A percentile compares a stretch with the other conserved stretches of the same genome.
Evolutionary conservation across 2,329 filamentous ascomycete genomes (phyloP).

Genomic region (Scortechinia acanthostroma): DNA sequence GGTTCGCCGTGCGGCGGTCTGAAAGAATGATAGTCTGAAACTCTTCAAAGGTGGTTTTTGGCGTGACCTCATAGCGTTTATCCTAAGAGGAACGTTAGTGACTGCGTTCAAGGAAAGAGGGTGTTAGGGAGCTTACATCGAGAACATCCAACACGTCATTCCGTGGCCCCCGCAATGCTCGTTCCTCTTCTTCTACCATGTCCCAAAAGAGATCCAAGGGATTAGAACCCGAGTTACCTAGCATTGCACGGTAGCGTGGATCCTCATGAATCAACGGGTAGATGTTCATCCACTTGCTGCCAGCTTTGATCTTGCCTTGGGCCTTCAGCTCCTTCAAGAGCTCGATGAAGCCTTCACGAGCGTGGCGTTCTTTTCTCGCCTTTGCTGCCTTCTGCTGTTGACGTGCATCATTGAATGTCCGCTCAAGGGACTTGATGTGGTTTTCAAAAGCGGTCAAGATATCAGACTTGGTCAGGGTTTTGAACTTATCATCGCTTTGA

Average conservation of each 20-base stretch:
- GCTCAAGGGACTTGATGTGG: slow-evolving; percentile 87
- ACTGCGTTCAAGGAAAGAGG: not conserved
- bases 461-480: slow-evolving; percentile 78
- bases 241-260: slow-evolving; percentile 73
- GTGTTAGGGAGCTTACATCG: slow-evolving; percentile 51
- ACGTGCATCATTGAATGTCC: slow-evolving; percentile 80
- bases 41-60: slow-evolving; percentile 80
- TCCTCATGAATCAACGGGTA: slow-evolving; percentile 71
- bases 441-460: slow-evolving; percentile 88
- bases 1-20: slow-evolving; percentile 81
- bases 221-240: slow-evolving; percentile 76
- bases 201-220: slow-evolving; percentile 96
- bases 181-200: slow-evolving; percentile 85
- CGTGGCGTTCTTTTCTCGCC: slow-evolving; percentile 75
- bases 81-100: slow-evolving; percentile 48
- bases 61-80: slow-evolving; percentile 82
- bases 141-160: slow-evolving; percentile 83
- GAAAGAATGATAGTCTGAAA: slow-evolving; percentile 76
- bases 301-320: slow-evolving; percentile 78
- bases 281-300: slow-evolving; percentile 82
- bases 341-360: slow-evolving; percentile 72
- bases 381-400: slow-evolving; percentile 81
- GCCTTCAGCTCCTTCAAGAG: slow-evolving; percentile 70
- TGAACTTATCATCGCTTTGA: slow-evolving; percentile 76
- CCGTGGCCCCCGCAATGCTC: slow-evolving; percentile 70